phyloP scores from a whole-genome alignment of 1,284 basidiomycete species.

The Cutaneotrichosporon dermatis region DNA sequence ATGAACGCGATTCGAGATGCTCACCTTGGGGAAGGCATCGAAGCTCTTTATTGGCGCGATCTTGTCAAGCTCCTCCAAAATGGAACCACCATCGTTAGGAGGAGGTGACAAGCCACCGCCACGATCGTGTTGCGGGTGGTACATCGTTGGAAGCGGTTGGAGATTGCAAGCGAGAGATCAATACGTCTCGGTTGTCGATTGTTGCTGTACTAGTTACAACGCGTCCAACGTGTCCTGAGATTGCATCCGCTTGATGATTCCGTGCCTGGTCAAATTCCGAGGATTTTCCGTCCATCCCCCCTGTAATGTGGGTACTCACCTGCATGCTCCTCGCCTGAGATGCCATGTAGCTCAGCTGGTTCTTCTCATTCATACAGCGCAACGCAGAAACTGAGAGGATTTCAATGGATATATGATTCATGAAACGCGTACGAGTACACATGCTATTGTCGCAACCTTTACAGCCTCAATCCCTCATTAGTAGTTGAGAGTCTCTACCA shows the following conservation, averaged over 20 bases:
- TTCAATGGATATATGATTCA: neutral
- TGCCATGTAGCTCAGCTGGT: too few species aligned
- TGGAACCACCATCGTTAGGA: constrained; percentile 4
- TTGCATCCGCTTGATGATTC: neutral
- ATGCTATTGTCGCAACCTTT: neutral
- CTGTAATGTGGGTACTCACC: too few species aligned
- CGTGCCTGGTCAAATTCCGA: neutral
- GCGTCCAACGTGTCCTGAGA: too few species aligned
- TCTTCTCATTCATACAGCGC: too few species aligned
- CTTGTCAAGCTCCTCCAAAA: constrained; percentile 49
- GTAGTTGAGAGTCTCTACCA: constrained; percentile 76
- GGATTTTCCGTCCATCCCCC: too few species aligned
- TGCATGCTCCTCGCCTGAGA: too few species aligned
- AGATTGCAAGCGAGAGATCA: too few species aligned
- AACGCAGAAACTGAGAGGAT: too few species aligned
- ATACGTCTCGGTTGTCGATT: too few species aligned
- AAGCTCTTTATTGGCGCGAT: constrained; percentile 48
- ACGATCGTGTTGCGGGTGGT: constrained; percentile 35
- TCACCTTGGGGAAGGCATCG: constrained; percentile 72
- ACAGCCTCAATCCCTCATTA: constrained; percentile 38
- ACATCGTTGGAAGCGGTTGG: constrained; percentile 18
- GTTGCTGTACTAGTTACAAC: too few species aligned
- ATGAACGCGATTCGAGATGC: neutral
- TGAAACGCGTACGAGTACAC: neutral
- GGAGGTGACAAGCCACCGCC: constrained; percentile 6